These are phyloP conservation scores for Dothideomycetes sp. DNA, from an alignment of 2,329 filamentous ascomycete genomes.

Conservation along the genomic window DNA sequence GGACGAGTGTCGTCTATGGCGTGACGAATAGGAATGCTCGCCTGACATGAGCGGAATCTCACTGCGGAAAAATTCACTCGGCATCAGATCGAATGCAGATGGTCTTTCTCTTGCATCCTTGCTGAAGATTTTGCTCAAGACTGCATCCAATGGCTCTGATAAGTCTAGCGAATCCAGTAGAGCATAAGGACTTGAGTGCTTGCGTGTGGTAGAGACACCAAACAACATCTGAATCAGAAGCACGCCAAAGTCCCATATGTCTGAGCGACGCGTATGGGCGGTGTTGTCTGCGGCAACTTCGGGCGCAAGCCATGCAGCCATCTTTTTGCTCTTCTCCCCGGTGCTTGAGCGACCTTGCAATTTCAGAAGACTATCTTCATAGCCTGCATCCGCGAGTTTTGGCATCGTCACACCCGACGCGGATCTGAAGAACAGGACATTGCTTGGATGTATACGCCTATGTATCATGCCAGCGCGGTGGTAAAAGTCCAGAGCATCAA, in stretches of 20 bases:
- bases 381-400: constrained; percentile 65
- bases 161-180: constrained; percentile 61
- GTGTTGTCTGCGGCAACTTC: constrained; percentile 26
- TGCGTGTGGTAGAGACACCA: constrained; percentile 63
- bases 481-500: constrained; percentile 79
- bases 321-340: constrained; percentile 18
- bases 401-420: constrained; percentile 53
- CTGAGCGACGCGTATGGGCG: constrained; percentile 59
- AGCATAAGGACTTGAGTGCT: constrained; percentile 67
- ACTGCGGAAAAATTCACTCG: constrained; percentile 44
- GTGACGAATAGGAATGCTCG: constrained; percentile 1
- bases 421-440: constrained; percentile 66
- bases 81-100: constrained; percentile 63
- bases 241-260: constrained; percentile 91
- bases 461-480: constrained; percentile 72
- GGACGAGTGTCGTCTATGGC: constrained; percentile 8
- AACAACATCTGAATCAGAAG: constrained; percentile 92
- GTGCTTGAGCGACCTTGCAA: constrained; percentile 4
- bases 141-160: constrained; percentile 65
- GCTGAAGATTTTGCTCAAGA: constrained; percentile 77
- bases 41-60: constrained; percentile 31
- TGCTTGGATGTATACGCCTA: constrained; percentile 68
- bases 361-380: constrained; percentile 35
- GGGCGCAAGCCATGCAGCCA: constrained; percentile 26
- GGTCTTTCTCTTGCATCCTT: constrained; percentile 73